These are phyloP conservation scores for Globisporangium paroecandrum DNA, from an alignment of 352 stramenopile genomes.

Conservation along the genomic window DNA sequence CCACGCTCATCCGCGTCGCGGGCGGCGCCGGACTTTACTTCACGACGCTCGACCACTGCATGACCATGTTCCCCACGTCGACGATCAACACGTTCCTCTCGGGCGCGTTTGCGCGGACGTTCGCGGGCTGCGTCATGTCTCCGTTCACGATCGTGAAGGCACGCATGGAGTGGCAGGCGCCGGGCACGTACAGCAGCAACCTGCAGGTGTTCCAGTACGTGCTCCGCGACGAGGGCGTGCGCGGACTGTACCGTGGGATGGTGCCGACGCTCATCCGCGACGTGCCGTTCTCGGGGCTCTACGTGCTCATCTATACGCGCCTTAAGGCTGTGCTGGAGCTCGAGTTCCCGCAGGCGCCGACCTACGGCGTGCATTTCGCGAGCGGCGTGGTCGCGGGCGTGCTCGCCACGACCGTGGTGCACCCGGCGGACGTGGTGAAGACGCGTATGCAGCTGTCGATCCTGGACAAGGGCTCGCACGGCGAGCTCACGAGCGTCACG, in stretches of 20 bases:
- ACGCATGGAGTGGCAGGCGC: conserved; percentile 78
- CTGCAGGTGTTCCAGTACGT: conserved; percentile 65
- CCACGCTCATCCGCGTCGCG: conserved; percentile 78
- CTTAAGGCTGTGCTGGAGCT: conserved; percentile 46
- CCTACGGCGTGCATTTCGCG: conserved; percentile 71
- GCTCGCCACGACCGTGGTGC: conserved; percentile 77
- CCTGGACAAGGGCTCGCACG: conserved; percentile 30
- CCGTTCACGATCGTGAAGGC: conserved; percentile 87
- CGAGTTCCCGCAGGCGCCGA: conserved; percentile 40
- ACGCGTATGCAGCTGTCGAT: conserved; percentile 87
- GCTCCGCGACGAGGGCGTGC: conserved; percentile 58
- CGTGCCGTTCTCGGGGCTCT: conserved; percentile 86
- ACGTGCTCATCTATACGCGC: conserved; percentile 83
- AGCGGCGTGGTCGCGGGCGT: conserved; percentile 76
- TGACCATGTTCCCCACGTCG: conserved; percentile 47
- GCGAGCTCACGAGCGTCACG: conserved; percentile 28
- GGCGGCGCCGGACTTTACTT: conserved; percentile 86
- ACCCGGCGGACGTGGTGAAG: conserved; percentile 85
- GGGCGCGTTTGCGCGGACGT: conserved; percentile 81
- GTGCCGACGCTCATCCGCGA: conserved; percentile 82
- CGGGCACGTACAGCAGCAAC: conserved; percentile 59
- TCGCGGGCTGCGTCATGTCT: conserved; percentile 75
- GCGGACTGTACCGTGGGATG: conserved; percentile 83
- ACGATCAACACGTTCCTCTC: conserved; percentile 77
- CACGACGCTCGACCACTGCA: conserved; percentile 65